A percentile compares a stretch with the other conserved stretches of the same genome.
Conservation (phyloP, 805 yeast species). For the Candida cerambycidarum region DNA sequence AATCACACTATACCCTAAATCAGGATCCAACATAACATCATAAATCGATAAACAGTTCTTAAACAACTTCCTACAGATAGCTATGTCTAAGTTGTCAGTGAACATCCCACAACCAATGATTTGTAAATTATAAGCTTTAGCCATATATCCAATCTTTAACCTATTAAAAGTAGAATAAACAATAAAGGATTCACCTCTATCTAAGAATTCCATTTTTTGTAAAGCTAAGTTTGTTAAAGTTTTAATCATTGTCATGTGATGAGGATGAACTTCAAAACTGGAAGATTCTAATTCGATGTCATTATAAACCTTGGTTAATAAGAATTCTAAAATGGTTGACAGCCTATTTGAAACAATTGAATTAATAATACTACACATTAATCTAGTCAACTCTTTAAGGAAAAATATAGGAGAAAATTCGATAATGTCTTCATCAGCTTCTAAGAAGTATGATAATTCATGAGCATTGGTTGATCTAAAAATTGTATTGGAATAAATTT, state of each 20-base stretch:
- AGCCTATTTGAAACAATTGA: slow-evolving; percentile 26
- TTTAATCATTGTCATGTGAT: slow-evolving; percentile 26
- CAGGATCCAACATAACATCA: slow-evolving; percentile 52
- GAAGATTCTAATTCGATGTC: slow-evolving; percentile 17
- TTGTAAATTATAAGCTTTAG: slow-evolving; percentile 59
- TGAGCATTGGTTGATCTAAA: slow-evolving; percentile 13
- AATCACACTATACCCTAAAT: slow-evolving; percentile 51
- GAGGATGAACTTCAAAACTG: slow-evolving; percentile 21
- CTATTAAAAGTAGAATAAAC: slow-evolving; percentile 51
- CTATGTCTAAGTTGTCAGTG: slow-evolving; percentile 45
- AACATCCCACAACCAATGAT: slow-evolving; percentile 58
- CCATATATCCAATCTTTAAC: slow-evolving; percentile 48
- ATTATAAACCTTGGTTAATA: slow-evolving; percentile 26
- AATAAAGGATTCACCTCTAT: slow-evolving; percentile 57
- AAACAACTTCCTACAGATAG: slow-evolving; percentile 45
- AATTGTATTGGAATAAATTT: slow-evolving; percentile 26
- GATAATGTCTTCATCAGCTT: slow-evolving; percentile 23
- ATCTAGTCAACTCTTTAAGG: slow-evolving; percentile 32
- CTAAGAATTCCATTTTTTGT: slow-evolving; percentile 47
- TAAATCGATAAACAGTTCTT: slow-evolving; percentile 52
- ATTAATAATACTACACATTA: slow-evolving; percentile 36
- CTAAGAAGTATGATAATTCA: slow-evolving; percentile 20
- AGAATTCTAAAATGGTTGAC: slow-evolving; percentile 26
- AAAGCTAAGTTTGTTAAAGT: slow-evolving; percentile 33
- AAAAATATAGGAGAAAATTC: slow-evolving; percentile 37